Evolutionary conservation across 83 land plant genomes (phyloP).

Genomic region (Diphasiastrum complanatum): DNA sequence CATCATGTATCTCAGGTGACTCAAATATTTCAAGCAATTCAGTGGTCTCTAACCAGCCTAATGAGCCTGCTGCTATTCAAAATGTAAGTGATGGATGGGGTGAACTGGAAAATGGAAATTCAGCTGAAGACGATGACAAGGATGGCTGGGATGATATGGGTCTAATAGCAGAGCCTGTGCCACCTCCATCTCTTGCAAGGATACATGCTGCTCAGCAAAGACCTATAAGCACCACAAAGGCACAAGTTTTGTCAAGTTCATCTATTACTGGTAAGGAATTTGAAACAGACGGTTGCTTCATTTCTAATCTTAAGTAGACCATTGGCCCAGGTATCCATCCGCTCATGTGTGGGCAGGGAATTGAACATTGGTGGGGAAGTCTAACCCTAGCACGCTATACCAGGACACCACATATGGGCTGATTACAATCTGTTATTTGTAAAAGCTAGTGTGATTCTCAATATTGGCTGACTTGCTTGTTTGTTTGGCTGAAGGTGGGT

Average conservation of each 20-base stretch:
- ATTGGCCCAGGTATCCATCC: no score
- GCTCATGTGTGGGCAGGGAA: no score
- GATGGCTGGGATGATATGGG: constrained; percentile 99
- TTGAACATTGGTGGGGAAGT: no score
- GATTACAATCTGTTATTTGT: no score
- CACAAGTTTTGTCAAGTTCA: constrained; percentile 27
- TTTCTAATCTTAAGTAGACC: no score
- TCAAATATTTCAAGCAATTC: no score
- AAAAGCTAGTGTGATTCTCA: no score
- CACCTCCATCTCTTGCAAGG: constrained; percentile 56
- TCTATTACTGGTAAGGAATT: constrained; percentile 12
- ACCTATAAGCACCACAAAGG: constrained; percentile 48
- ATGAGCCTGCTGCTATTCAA: constrained; percentile 60
- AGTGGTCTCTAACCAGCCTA: constrained; percentile 28
- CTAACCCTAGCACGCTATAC: no score
- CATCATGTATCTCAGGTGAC: no score
- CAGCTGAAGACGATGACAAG: constrained; percentile 57
- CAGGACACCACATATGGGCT: no score
- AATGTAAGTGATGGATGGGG: constrained; percentile 96
- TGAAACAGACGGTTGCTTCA: background rate
- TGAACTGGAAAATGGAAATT: constrained; percentile 54
- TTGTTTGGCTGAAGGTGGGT: constrained; percentile 23
- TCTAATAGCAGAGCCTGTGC: constrained; percentile 50
- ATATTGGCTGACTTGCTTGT: no score
- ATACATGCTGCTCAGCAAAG: constrained; percentile 92